Base-by-base conservation (phyloP, 345 rosid genomes). In the Alliaria petiolata region DNA sequence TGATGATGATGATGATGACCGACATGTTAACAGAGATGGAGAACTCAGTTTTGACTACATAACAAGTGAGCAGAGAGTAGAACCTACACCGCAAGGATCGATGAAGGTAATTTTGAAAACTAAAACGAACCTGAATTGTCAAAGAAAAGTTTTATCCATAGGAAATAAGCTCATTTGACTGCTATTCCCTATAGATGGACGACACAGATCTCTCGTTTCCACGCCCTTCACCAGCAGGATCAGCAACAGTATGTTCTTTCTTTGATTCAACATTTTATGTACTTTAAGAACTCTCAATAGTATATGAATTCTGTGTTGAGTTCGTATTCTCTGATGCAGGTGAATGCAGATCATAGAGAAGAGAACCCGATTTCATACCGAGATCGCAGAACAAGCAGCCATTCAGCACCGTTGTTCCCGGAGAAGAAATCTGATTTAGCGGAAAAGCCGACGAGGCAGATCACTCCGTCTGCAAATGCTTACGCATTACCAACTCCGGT, bases 21-120 rank as follows among this genome's bases (percentile, higher is more conserved):
- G 65, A 50, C 78, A 82, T 78, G 35, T 78, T 65, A 84, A 70
- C 62, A 84, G 75, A 78, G 88, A 81, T 39, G 83, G 95, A 77
- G 99, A 91, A 76, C 80, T 85, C 75, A 91, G 99, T 83, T 91
- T 91, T 82, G 92, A 91, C 69, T 91, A 88, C 70, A 83, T 89
- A 79, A 75, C 43, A 54, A 83, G 81, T 81, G 82, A 80, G 61
- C 81, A 70, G 50, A 92, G 78, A 43, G 71, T 67, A 69, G 88
- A 84, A 69, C 77, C 86, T 20, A 74, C 79, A 26, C 80, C 89
- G 13, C 79, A 81, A 61, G 83, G 79, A 79, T 82, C 90, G 26
- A 81, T 79, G 86, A 93, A 88, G 93, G 99, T 93, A 75, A 39
- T 25, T n/a, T 68, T 26, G 3, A 65, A 15, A 34, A 35, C 25